Conservation (phyloP, 805 yeast species). For the Hanseniaspora occidentalis region DNA sequence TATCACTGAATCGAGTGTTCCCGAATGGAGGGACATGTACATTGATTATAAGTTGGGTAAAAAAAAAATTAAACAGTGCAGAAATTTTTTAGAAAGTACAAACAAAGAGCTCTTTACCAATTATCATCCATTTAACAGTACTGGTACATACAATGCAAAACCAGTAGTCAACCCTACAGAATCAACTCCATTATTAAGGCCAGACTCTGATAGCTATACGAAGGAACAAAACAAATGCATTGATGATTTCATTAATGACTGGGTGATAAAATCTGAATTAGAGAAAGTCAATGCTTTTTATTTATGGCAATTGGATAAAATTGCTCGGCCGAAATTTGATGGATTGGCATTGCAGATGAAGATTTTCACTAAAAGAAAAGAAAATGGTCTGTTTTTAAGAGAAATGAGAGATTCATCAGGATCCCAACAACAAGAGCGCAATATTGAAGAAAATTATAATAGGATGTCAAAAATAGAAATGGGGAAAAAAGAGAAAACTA, state of each 20-base stretch:
- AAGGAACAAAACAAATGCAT: conserved; percentile 10
- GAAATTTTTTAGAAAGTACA: neutral
- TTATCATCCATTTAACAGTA: neutral
- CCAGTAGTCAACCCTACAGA: neutral
- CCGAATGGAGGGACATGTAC: conserved; percentile 82
- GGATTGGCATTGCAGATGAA: conserved; percentile 17
- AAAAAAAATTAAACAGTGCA: conserved; percentile 24
- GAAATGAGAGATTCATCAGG: neutral
- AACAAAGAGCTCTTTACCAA: conserved; percentile 1
- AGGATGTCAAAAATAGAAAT: too few relatives aligned
- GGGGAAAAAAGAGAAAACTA: neutral
- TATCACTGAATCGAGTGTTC: conserved; percentile 51
- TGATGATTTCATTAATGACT: conserved; percentile 20
- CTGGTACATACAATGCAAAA: neutral
- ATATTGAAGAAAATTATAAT: neutral
- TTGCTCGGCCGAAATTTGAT: conserved; percentile 12
- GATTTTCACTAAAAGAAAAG: neutral
- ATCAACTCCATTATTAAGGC: neutral
- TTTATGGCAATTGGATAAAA: conserved; percentile 19
- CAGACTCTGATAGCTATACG: conserved; percentile 7
- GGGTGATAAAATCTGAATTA: conserved; percentile 21
- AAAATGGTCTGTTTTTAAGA: neutral
- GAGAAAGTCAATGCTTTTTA: conserved; percentile 24
- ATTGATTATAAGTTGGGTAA: conserved; percentile 50
- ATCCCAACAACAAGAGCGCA: neutral